Percentiles rank a stretch among this genome's conserved stretches.
phyloP scores from a whole-genome alignment of 192 early-diverging fungal species.

The Backusella tarrabulga region DNA sequence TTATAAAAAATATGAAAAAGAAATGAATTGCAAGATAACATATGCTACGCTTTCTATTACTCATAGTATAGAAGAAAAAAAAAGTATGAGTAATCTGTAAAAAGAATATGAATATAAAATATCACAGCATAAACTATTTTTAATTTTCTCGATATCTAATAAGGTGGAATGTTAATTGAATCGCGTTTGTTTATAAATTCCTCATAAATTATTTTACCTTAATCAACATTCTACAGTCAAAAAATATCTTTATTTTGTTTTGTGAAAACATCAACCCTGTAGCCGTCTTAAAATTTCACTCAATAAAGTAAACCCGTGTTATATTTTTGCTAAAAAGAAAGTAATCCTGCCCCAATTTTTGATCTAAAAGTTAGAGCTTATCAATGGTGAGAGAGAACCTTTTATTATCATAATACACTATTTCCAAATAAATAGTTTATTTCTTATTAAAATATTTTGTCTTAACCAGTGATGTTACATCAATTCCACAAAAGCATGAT shows the following conservation, averaged over 20 bases:
- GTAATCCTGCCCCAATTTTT: no score
- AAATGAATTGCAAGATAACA: background rate
- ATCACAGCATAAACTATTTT: background rate
- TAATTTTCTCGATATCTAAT: background rate
- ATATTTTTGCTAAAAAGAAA: no score
- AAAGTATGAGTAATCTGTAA: background rate
- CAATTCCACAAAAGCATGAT: no score
- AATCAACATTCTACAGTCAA: background rate
- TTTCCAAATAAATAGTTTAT: no score
- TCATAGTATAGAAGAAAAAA: background rate
- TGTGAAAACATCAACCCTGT: background rate
- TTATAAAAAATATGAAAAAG: background rate
- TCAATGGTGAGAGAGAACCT: no score
- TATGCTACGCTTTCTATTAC: background rate
- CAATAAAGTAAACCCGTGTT: no score
- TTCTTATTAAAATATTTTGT: no score
- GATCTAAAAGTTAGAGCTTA: no score
- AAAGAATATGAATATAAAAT: background rate
- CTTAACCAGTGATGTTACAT: no score
- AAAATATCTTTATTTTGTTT: background rate
- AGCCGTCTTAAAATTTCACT: background rate
- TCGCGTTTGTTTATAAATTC: background rate
- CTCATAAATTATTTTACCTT: background rate
- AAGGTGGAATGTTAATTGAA: background rate
- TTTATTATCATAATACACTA: no score